Evolutionary conservation across 257 asterid genomes (phyloP).

Genomic region (Avicennia marina): DNA sequence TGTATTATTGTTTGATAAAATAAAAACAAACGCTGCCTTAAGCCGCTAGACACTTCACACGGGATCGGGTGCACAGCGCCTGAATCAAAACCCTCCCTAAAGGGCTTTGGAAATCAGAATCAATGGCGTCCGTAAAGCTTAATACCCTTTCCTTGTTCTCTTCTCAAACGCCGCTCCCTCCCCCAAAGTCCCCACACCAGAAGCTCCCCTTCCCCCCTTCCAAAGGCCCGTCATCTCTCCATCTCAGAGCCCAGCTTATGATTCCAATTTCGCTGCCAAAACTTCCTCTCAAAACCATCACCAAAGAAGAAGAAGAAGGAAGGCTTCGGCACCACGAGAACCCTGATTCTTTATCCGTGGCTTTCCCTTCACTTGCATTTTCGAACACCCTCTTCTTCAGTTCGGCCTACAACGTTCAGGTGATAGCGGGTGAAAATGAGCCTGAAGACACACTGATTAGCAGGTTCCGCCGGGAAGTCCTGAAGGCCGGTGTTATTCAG

Average conservation of each 20-base stretch:
- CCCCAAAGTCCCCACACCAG: background rate
- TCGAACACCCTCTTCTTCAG: slow-evolving; percentile 36
- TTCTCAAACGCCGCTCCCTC: background rate
- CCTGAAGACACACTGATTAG: slow-evolving; percentile 36
- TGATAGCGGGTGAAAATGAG: slow-evolving; percentile 35
- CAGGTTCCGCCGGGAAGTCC: slow-evolving; percentile 44
- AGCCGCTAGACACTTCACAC: too few relatives aligned
- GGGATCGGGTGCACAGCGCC: too few relatives aligned
- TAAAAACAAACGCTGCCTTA: too few relatives aligned
- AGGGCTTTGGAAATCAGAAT: background rate
- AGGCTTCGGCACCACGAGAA: background rate
- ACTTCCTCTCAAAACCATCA: slow-evolving; percentile 5
- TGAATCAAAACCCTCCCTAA: background rate
- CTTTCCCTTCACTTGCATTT: slow-evolving; percentile 38
- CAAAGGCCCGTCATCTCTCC: slow-evolving; percentile 6
- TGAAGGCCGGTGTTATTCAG: slow-evolving; percentile 39
- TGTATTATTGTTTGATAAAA: too few relatives aligned
- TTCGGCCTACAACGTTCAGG: slow-evolving; percentile 38
- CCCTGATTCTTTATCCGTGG: slow-evolving; percentile 13
- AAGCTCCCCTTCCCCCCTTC: slow-evolving; percentile 2
- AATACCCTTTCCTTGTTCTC: slow-evolving; percentile 1
- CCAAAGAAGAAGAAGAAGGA: background rate
- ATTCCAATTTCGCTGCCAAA: slow-evolving; percentile 11
- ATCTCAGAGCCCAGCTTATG: slow-evolving; percentile 17
- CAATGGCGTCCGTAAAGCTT: slow-evolving; percentile 26